Percentiles rank a stretch among this genome's conserved stretches.
phyloP scores from a whole-genome alignment of 352 stramenopile species.

The Phytophthora foliorum region DNA sequence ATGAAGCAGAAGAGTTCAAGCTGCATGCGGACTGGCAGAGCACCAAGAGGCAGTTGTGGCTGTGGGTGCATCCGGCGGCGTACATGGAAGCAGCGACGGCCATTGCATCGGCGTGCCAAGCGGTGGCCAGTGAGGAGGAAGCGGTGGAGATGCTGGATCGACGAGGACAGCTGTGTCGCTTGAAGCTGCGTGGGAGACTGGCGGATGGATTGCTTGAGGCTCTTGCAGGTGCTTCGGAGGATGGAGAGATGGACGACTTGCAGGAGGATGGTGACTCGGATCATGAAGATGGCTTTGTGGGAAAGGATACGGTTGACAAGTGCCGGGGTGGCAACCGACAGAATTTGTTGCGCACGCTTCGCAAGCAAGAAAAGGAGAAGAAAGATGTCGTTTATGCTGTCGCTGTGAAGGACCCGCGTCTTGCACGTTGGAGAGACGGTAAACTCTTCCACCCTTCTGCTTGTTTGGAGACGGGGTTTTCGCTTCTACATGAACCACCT shows the following conservation, averaged over 20 bases:
- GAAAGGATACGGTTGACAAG: constrained; percentile 10
- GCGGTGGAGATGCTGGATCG: constrained; percentile 75
- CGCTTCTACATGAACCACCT: constrained; percentile 66
- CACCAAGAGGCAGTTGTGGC: constrained; percentile 77
- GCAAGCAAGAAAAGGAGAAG: constrained; percentile 14
- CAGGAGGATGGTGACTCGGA: constrained; percentile 45
- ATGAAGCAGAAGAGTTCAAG: constrained; percentile 33
- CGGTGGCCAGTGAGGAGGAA: constrained; percentile 52
- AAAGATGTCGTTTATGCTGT: constrained; percentile 46
- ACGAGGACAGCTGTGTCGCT: constrained; percentile 66
- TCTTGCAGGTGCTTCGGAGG: constrained; percentile 14
- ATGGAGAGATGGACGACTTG: constrained; percentile 2
- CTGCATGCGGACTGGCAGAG: constrained; percentile 51
- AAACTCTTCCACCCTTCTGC: constrained; percentile 6
- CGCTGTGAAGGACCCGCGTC: constrained; percentile 55
- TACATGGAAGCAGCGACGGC: constrained; percentile 78
- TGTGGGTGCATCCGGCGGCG: constrained; percentile 82
- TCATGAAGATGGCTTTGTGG: constrained; percentile 61
- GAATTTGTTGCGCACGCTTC: constrained; percentile 24
- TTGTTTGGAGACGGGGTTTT: constrained; percentile 25
- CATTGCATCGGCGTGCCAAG: constrained; percentile 62
- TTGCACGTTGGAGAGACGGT: constrained; percentile 19
- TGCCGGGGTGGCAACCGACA: constrained; percentile 31
- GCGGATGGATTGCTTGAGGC: constrained; percentile 47
- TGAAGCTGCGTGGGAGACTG: constrained; percentile 71